Percentiles rank a stretch among this genome's conserved stretches.
Evolutionary conservation across 345 rosid species (phyloP).

Genomic region (Aquilaria malaccensis): DNA sequence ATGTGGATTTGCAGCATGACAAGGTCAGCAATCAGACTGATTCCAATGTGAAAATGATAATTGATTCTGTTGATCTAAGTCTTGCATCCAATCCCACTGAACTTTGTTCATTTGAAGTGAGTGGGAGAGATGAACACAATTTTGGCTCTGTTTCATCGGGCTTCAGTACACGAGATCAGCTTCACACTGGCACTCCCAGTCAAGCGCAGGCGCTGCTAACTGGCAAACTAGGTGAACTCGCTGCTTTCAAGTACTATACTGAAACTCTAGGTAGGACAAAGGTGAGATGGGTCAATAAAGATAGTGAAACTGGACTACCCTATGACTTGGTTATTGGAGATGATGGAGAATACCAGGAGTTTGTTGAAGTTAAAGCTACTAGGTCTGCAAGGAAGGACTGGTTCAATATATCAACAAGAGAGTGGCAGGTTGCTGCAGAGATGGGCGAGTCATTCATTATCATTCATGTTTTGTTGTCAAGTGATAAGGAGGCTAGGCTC

Average conservation of each 20-base stretch:
- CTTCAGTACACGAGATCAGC: slow-evolving; percentile 44
- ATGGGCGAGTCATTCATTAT: slow-evolving; percentile 55
- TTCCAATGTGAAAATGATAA: slow-evolving; percentile 6
- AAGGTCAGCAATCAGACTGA: slow-evolving; percentile 4
- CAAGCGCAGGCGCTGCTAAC: slow-evolving; percentile 38
- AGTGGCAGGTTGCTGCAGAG: slow-evolving; percentile 78
- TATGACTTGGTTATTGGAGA: slow-evolving; percentile 55
- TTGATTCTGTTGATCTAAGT: slow-evolving; percentile 22
- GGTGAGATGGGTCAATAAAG: slow-evolving; percentile 79
- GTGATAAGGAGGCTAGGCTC: slow-evolving; percentile 47
- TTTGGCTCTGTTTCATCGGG: slow-evolving; percentile 21
- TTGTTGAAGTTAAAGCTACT: slow-evolving; percentile 87
- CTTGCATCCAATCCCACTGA: slow-evolving; percentile 22
- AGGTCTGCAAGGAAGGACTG: slow-evolving; percentile 62
- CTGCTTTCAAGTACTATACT: slow-evolving; percentile 55
- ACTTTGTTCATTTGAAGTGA: slow-evolving; percentile 19
- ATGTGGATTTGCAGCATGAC: slow-evolving; percentile 8
- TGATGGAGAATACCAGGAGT: slow-evolving; percentile 28
- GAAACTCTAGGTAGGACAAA: slow-evolving; percentile 23
- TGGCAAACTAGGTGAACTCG: slow-evolving; percentile 67
- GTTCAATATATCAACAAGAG: slow-evolving; percentile 67
- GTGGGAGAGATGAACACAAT: slow-evolving; percentile 40
- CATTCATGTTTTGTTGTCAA: slow-evolving; percentile 47
- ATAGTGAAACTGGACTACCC: slow-evolving; percentile 68
- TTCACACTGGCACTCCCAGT: slow-evolving; percentile 37